Base-by-base conservation (phyloP, 2,329 filamentous ascomycete genomes). In the Colletotrichum nymphaeae region DNA sequence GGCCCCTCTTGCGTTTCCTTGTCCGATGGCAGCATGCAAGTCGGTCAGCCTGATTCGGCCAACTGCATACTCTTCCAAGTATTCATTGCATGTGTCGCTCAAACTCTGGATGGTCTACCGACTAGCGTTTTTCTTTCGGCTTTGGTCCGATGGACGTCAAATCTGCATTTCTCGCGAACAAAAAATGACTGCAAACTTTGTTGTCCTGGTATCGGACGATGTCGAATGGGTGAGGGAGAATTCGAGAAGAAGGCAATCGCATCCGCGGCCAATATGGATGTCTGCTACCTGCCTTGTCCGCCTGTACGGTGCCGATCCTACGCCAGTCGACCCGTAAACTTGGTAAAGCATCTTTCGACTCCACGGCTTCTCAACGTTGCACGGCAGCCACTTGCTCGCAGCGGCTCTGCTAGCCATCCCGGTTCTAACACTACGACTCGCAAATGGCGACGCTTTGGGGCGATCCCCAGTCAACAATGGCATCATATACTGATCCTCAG, bases 331-430 rank as follows among this genome's bases (percentile, higher is more conserved):
- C 24, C 70, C 70, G 60, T 64, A n/a, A 35, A 49, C 28, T 63
- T 46, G 55, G 70, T 70, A 73, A 69, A 64, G 32, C 58, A 65
- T 70, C 55, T 65, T 73, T 70, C 55, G 52, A 69, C 58, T 56
- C 60, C 65, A 72, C 35, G 59, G 53, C 66, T 69, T 22, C 52
- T 26, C 24, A n/a, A 28, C n/a, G 46, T 70, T 37, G 16, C 56
- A 62, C 67, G 35, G 46, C 67, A 71, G 60, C 32, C 46, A 71
- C 32, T 26, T 57, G 24, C 16, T 32, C 52, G 35, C 26, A 57
- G 49, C 49, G 58, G 49, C 16, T 49, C 57, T 32, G 58, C 24
- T 37, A 22, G 56, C 22, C 46, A 22, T 28, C 16, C 35, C 46
- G 22, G 35, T 22, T 52, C 64, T 28, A 6, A 24, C 24, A 37